Conservation (phyloP, 1,139 yeast species). For the Debaryomyces nepalensis region DNA sequence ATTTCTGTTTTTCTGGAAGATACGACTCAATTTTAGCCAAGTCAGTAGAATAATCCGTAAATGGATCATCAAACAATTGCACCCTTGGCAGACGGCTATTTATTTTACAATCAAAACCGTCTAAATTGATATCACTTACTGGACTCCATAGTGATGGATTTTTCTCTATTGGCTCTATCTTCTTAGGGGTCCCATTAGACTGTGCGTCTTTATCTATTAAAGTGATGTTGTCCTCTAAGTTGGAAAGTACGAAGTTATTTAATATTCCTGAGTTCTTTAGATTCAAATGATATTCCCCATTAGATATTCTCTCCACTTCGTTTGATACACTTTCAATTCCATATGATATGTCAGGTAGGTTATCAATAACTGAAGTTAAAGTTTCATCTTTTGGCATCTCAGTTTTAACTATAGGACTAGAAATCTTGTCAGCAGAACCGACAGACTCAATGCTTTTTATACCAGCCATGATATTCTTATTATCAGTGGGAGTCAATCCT, state of each 20-base stretch:
- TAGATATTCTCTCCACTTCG: conserved; percentile 34
- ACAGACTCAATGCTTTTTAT: not conserved
- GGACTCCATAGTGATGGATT: not conserved
- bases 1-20: conserved; percentile 12
- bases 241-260: conserved; percentile 28
- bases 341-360: conserved; percentile 23
- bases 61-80: conserved; percentile 3
- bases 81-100: not conserved
- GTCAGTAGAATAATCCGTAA: conserved; percentile 28
- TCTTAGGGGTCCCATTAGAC: not conserved
- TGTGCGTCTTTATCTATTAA: not conserved
- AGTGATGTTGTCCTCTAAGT: conserved; percentile 15
- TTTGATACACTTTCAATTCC: conserved; percentile 36
- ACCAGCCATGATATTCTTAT: not conserved
- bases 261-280: conserved; percentile 36
- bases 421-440: not conserved
- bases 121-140: not conserved
- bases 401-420: not conserved
- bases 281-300: conserved; percentile 33
- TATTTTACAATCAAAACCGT: not conserved
- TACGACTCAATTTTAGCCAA: conserved; percentile 22
- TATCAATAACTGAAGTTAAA: conserved; percentile 13
- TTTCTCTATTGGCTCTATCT: not conserved
- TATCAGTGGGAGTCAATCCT: not conserved
- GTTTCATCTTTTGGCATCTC: conserved; percentile 8